These are phyloP conservation scores for Emmonsia crescens DNA, from an alignment of 2,329 filamentous ascomycete species.

Conservation along the genomic window DNA sequence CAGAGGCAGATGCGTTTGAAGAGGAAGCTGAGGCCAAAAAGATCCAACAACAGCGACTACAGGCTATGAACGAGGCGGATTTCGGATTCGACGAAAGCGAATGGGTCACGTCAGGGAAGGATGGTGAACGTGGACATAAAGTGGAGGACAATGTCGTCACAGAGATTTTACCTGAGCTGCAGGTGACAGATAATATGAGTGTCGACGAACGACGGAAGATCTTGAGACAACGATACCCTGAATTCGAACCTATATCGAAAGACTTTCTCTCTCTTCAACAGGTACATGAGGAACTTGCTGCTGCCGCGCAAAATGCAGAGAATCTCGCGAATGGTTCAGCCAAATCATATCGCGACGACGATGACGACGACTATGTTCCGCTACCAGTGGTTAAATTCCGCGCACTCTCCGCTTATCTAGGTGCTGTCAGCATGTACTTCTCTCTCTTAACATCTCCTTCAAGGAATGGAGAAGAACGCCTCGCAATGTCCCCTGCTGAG, in stretches of 20 bases:
- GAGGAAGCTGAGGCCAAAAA: slow-evolving; percentile 85
- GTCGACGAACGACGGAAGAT: slow-evolving; percentile 64
- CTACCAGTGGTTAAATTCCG: slow-evolving; percentile 63
- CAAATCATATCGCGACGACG: slow-evolving; percentile 26
- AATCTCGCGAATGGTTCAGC: slow-evolving; percentile 21
- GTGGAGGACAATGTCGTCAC: slow-evolving; percentile 53
- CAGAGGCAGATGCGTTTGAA: slow-evolving; percentile 65
- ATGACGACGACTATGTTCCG: slow-evolving; percentile 37
- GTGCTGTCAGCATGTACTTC: slow-evolving; percentile 85
- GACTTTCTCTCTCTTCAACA: slow-evolving; percentile 65
- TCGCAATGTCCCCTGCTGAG: slow-evolving; percentile 62
- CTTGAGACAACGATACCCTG: slow-evolving; percentile 72
- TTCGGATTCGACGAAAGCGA: slow-evolving; percentile 87
- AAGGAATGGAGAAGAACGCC: slow-evolving; percentile 44
- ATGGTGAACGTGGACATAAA: slow-evolving; percentile 39
- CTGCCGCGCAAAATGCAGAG: slow-evolving; percentile 49
- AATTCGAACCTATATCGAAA: slow-evolving; percentile 75
- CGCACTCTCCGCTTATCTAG: slow-evolving; percentile 75
- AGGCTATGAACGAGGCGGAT: slow-evolving; percentile 81
- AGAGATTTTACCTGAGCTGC: slow-evolving; percentile 73
- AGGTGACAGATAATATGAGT: slow-evolving; percentile 70
- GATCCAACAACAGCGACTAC: slow-evolving; percentile 80
- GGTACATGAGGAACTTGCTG: slow-evolving; percentile 47
- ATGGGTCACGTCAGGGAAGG: slow-evolving; percentile 55
- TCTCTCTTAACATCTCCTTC: slow-evolving; percentile 77